These are phyloP conservation scores for Nothophoma quercina DNA, from an alignment of 2,329 filamentous ascomycete species.

Conservation along the genomic window DNA sequence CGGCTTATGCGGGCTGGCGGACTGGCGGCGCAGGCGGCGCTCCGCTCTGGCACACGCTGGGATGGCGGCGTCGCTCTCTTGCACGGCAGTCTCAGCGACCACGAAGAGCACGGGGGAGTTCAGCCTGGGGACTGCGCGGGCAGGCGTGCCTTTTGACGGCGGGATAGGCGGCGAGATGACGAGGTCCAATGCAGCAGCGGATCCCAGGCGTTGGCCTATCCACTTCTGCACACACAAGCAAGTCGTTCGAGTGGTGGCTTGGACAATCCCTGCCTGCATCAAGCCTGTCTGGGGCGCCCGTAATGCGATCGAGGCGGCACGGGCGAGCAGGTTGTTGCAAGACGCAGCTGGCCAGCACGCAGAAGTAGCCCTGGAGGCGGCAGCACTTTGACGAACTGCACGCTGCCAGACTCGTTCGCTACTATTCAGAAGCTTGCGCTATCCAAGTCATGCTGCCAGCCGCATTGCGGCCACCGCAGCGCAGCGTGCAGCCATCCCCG, in stretches of 20 bases:
- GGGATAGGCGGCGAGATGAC: constrained; percentile 33
- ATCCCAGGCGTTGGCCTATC: constrained; percentile 28
- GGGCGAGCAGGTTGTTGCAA: constrained; percentile 5
- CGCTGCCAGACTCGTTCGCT: neutral
- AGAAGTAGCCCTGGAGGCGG: too few relatives aligned
- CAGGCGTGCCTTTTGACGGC: constrained; percentile 23
- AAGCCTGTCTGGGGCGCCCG: constrained; percentile 21
- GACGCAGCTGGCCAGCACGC: constrained; percentile 5
- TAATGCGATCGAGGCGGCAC: constrained; percentile 20
- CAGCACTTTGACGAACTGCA: neutral
- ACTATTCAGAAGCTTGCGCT: neutral
- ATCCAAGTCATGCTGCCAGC: neutral
- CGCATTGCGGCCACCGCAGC: constrained; percentile 11
- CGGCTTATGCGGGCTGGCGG: neutral
- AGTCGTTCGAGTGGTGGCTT: constrained; percentile 42
- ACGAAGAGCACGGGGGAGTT: constrained; percentile 1
- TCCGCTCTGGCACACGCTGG: neutral
- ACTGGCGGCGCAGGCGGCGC: neutral
- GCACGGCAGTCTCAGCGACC: neutral
- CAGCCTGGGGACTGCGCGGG: neutral
- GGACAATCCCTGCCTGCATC: constrained; percentile 32
- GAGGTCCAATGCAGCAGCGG: constrained; percentile 31
- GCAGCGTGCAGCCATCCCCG: constrained; percentile 25
- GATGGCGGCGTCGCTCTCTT: neutral
- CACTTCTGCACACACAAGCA: constrained; percentile 29